A percentile compares a stretch with the other conserved stretches of the same genome.
Evolutionary conservation across 1,284 basidiomycete species (phyloP).

Genomic region (Microbotryum intermedium): DNA sequence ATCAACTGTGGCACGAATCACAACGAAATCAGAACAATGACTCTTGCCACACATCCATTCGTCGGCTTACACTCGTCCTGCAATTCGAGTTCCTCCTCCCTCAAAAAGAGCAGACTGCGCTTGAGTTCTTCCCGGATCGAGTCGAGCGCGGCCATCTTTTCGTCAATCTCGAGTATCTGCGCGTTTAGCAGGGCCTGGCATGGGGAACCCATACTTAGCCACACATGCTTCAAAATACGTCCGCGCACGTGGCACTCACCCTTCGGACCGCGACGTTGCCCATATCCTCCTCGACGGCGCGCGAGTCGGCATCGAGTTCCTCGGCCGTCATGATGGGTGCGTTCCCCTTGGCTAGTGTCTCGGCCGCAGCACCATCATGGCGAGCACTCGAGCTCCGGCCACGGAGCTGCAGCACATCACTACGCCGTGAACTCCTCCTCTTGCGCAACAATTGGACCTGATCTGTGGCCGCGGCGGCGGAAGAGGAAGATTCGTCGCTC

Average conservation of each 20-base stretch:
- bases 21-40: neutral
- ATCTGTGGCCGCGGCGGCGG: constrained; percentile 44
- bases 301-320: constrained; percentile 14
- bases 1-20: constrained; percentile 51
- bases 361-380: constrained; percentile 39
- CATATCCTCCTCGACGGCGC: constrained; percentile 24
- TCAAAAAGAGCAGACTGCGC: constrained; percentile 70
- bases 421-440: constrained; percentile 49
- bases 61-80: constrained; percentile 75
- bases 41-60: neutral
- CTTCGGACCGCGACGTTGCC: constrained; percentile 19
- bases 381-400: neutral
- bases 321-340: constrained; percentile 36
- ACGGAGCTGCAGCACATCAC: constrained; percentile 45
- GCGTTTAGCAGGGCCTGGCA: constrained; percentile 53
- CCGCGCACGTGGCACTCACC: neutral
- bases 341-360: constrained; percentile 50
- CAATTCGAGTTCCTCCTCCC: constrained; percentile 91
- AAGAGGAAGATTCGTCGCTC: constrained; percentile 45
- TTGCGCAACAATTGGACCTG: constrained; percentile 44
- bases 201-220: neutral
- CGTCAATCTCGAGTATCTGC: constrained; percentile 77
- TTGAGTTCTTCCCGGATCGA: constrained; percentile 71
- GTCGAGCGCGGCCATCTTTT: constrained; percentile 79
- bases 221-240: too few relatives aligned